Conservation (phyloP, 2,329 filamentous ascomycete genomes). For the Talaromyces sp. region DNA sequence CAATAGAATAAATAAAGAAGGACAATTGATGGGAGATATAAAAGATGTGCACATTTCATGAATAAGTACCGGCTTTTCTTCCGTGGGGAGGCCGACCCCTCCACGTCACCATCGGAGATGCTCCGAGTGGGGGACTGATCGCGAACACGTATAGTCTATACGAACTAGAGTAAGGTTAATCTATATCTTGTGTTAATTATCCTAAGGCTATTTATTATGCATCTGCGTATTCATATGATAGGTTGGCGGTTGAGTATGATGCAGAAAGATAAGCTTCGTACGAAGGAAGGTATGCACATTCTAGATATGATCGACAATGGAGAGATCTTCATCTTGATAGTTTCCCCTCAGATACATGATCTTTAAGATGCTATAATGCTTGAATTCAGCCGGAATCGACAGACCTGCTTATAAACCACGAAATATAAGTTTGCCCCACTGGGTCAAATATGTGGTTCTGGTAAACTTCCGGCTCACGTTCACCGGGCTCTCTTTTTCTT, state of each 20-base stretch:
- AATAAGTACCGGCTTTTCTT: neutral
- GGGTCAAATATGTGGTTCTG: neutral
- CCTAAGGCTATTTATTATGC: neutral
- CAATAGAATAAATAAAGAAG: neutral
- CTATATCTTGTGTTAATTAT: neutral
- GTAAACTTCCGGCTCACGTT: neutral
- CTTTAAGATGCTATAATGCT: neutral
- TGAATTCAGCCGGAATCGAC: neutral
- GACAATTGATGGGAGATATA: neutral
- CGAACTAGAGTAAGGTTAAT: neutral
- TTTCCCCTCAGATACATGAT: neutral
- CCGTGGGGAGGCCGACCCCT: neutral
- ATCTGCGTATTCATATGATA: neutral
- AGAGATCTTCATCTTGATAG: neutral
- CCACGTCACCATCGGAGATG: constrained; percentile 17
- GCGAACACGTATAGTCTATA: neutral
- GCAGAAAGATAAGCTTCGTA: neutral
- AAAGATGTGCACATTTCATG: neutral
- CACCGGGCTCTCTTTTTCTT: neutral
- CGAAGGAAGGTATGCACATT: neutral
- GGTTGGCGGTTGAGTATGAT: neutral
- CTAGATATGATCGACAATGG: neutral
- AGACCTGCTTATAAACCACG: neutral
- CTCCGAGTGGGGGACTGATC: constrained; percentile 14
- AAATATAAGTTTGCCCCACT: neutral